These are phyloP conservation scores for Collybia sp. DNA, from an alignment of 768 basidiomycete species.

Conservation along the genomic window DNA sequence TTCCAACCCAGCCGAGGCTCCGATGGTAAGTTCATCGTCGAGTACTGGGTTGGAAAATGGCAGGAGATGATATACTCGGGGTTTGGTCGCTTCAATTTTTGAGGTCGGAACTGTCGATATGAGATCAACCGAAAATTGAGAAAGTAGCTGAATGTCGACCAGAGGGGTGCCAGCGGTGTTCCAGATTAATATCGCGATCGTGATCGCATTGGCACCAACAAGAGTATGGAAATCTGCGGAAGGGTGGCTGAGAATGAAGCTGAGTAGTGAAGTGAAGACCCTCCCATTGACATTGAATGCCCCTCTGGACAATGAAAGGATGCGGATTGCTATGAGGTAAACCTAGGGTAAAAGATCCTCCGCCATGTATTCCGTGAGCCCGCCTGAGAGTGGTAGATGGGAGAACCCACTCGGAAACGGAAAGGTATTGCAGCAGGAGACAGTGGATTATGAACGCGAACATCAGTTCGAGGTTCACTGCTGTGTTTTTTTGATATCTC, in stretches of 20 bases:
- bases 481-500: too few species aligned
- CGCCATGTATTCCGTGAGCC: slow-evolving; percentile 25
- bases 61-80: slow-evolving; percentile 19
- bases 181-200: slow-evolving; percentile 18
- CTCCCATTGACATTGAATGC: slow-evolving; percentile 49
- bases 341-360: slow-evolving; percentile 34
- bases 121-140: slow-evolving; percentile 17
- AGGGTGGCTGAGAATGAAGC: slow-evolving; percentile 23
- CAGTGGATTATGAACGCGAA: slow-evolving; percentile 20
- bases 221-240: slow-evolving; percentile 20
- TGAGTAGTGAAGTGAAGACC: slow-evolving; percentile 42
- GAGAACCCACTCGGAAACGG: slow-evolving; percentile 36
- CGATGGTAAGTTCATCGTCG: slow-evolving; percentile 16
- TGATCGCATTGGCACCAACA: slow-evolving; percentile 11
- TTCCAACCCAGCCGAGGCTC: slow-evolving; percentile 44
- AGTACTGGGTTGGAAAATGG: slow-evolving; percentile 33
- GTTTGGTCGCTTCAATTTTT: neutral
- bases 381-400: slow-evolving; percentile 16
- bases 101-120: slow-evolving; percentile 4
- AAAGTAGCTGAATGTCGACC: slow-evolving; percentile 7
- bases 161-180: slow-evolving; percentile 6
- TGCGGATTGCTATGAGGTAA: slow-evolving; percentile 24
- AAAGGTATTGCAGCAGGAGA: slow-evolving; percentile 29
- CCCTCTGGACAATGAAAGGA: slow-evolving; percentile 13
- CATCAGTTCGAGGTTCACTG: slow-evolving; percentile 5